Base-by-base conservation (phyloP, 1,284 basidiomycete genomes). In the Ceratorhiza oryzae-sativae region DNA sequence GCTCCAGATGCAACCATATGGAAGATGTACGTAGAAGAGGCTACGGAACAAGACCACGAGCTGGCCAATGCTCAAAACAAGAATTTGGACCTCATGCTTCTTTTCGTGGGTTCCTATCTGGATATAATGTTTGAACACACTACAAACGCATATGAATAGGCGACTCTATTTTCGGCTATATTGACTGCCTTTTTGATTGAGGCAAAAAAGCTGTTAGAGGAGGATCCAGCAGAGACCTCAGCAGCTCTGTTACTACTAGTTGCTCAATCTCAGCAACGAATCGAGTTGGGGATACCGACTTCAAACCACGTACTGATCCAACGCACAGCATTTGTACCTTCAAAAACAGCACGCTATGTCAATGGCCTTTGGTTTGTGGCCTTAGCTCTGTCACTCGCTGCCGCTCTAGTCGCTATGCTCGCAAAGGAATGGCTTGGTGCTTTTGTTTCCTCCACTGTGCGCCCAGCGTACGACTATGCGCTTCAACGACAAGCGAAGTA, bases 331-430 rank as follows among this genome's bases (percentile, higher is more conserved):
- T 61, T 65, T 30, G 30, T 1, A 30, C 41, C 59, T 2, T 39
- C 71, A 1, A 23, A 5, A 1, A 36, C 18, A 4, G 61, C 71
- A 8, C 61, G 46, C 18, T 53, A 36, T 34, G 39, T 72, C 6
- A 72, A 72, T 32, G 49, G 61, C 18, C 42, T 72, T 13, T 72
- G 71, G 71, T 72, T 65, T 39, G 46, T 42, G 10, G 45, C 71
- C 25, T 62, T 72, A 2, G 61, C 51, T 34, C 71, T 72, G 12
- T 63, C 60, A n/a, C 45, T 72, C 25, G 49, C 36, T 20, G 49
- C 51, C n/a, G 59, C 71, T 20, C 25, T 72, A 8, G 34, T 72
- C 20, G 49, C 55, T 10, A 65, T 72, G 60, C n/a, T 72, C 6
- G 71, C 61, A 3, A 72, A 72, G 30, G 59, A 65, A 56, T 72